Evolutionary conservation across 305 asterid species (phyloP).

Genomic region (Fraxinus nigra): DNA sequence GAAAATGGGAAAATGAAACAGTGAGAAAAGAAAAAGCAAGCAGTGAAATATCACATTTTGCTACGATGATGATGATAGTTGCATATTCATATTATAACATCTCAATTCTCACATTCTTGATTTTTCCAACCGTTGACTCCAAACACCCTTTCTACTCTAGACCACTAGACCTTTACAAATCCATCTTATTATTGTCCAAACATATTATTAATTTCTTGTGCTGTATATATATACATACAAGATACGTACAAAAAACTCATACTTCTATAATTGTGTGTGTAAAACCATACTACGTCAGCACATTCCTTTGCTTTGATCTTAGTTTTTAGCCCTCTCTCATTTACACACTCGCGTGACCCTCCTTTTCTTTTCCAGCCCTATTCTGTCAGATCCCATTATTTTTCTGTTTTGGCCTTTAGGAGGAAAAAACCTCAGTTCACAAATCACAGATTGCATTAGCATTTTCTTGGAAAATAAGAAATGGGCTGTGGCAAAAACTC

Average conservation of each 20-base stretch:
- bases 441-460: neutral
- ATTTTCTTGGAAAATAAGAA: neutral
- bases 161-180: neutral
- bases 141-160: neutral
- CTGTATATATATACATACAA: neutral
- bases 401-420: neutral
- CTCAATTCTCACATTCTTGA: neutral
- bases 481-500: neutral
- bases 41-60: neutral
- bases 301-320: neutral
- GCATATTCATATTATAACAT: neutral
- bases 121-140: neutral
- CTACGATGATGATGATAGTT: slow-evolving; percentile 5
- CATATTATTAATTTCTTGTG: neutral
- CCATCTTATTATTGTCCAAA: neutral
- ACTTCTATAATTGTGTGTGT: neutral
- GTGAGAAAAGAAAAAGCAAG: neutral
- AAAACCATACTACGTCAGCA: neutral
- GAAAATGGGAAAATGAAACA: slow-evolving; percentile 22
- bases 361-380: neutral
- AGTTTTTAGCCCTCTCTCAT: neutral
- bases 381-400: neutral
- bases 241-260: neutral
- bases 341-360: neutral
- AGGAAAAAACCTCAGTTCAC: neutral